phyloP scores from a whole-genome alignment of 1,284 basidiomycete species.

The Tausonia pullulans region DNA sequence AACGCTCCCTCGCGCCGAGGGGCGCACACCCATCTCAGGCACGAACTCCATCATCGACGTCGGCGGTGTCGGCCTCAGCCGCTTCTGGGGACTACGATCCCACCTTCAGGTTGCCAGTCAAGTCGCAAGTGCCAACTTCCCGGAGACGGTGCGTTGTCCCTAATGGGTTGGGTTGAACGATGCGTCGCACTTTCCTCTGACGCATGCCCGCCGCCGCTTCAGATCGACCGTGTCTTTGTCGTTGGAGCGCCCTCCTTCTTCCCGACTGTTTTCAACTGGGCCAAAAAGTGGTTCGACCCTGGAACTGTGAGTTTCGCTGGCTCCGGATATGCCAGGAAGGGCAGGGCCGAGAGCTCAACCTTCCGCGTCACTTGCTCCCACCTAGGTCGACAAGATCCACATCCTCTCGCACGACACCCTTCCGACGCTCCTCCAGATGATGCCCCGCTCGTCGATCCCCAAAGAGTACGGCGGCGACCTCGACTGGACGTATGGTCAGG shows the following conservation, averaged over 20 bases:
- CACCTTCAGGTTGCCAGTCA: constrained; percentile 17
- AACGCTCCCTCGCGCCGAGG: not conserved
- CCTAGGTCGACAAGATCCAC: constrained; percentile 16
- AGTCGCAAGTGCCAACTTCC: constrained; percentile 16
- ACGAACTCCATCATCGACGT: constrained; percentile 16
- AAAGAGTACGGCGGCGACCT: constrained; percentile 16
- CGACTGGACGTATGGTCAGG: constrained; percentile 15
- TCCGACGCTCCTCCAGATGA: constrained; percentile 5
- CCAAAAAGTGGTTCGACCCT: constrained; percentile 17
- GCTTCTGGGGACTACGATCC: constrained; percentile 12
- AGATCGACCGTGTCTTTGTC: constrained; percentile 17
- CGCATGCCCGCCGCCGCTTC: not conserved
- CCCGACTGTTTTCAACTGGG: constrained; percentile 18
- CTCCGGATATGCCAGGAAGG: not conserved
- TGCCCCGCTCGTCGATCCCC: constrained; percentile 12
- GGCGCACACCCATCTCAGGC: constrained; percentile 2
- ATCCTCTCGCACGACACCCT: constrained; percentile 9
- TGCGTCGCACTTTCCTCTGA: not conserved
- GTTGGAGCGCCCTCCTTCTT: constrained; percentile 17
- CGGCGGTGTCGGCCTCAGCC: constrained; percentile 11
- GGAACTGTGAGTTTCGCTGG: constrained; percentile 10
- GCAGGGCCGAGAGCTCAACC: not conserved
- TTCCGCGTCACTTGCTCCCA: not conserved
- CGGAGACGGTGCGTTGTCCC: constrained; percentile 12
- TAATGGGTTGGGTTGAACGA: not conserved